phyloP scores from a whole-genome alignment of 2,329 filamentous ascomycete genomes.

The Fusarium longipes region DNA sequence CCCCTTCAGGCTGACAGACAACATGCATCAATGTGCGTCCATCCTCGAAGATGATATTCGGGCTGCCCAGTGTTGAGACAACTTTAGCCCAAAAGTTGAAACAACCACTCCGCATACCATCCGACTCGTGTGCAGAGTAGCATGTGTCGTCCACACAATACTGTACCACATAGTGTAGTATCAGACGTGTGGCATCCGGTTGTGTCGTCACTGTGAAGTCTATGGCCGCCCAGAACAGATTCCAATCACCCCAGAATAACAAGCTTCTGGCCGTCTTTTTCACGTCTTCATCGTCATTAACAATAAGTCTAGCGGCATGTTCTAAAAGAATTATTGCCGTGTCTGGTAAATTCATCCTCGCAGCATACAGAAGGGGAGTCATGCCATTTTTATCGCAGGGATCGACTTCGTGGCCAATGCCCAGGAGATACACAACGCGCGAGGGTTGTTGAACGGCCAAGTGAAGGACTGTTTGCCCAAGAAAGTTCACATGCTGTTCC shows the following conservation, averaged over 20 bases:
- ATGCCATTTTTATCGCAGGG: fast-evolving
- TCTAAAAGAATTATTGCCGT: not conserved
- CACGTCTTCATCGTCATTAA: not conserved
- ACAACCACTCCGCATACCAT: not conserved
- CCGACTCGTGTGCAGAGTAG: not conserved
- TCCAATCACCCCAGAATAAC: not conserved
- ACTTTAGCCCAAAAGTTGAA: not conserved
- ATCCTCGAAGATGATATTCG: not conserved
- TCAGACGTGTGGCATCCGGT: fast-evolving
- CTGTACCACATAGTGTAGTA: not conserved
- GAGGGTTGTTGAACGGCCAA: not conserved
- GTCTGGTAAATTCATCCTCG: not conserved
- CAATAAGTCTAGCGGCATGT: not conserved
- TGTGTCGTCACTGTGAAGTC: not conserved
- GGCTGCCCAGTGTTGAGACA: not conserved
- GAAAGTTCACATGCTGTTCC: not conserved
- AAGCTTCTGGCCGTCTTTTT: fast-evolving
- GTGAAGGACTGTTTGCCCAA: slow-evolving; percentile 12
- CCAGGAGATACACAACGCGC: not conserved
- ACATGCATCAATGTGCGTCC: not conserved
- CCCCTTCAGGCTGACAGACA: not conserved
- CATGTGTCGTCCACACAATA: not conserved
- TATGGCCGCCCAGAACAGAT: not conserved
- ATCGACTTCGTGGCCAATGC: not conserved
- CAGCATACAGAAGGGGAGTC: not conserved